These are phyloP conservation scores for Diaporthe longicolla DNA, from an alignment of 2,329 filamentous ascomycete species.

Conservation along the genomic window DNA sequence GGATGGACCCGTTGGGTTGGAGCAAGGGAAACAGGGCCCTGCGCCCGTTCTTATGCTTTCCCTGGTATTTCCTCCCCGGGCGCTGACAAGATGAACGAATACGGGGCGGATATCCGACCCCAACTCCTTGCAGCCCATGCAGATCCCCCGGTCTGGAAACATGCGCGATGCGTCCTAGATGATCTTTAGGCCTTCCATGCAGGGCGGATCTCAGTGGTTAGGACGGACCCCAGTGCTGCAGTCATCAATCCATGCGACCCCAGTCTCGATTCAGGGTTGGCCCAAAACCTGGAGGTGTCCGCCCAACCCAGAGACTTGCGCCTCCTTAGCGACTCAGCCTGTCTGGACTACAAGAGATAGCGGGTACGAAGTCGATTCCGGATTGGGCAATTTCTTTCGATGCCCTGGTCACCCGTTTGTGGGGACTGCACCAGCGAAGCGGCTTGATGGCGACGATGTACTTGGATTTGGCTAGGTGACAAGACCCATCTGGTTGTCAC, in stretches of 20 bases:
- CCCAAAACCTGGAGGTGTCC: conserved; percentile 5
- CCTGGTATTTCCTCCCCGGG: no score
- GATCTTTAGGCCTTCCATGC: conserved; percentile 10
- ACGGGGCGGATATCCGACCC: not conserved
- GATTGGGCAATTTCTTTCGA: conserved; percentile 25
- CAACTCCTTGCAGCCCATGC: not conserved
- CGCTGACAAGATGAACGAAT: conserved; percentile 22
- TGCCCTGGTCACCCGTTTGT: not conserved
- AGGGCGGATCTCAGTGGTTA: conserved; percentile 17
- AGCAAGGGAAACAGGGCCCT: no score
- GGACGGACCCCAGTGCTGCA: conserved; percentile 5
- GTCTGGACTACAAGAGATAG: not conserved
- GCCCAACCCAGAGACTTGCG: conserved; percentile 3
- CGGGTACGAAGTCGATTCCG: conserved; percentile 5
- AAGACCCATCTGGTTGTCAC: conserved; percentile 2
- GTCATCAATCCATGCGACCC: conserved; percentile 27
- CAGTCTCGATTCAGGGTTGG: conserved; percentile 26
- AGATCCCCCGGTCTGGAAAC: not conserved
- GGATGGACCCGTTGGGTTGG: not conserved
- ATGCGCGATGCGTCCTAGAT: not conserved
- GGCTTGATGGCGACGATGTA: not conserved
- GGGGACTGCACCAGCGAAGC: not conserved
- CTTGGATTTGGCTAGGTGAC: not conserved
- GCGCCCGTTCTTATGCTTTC: not conserved
- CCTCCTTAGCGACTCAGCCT: conserved; percentile 29